These are phyloP conservation scores for Fusarium burgessii DNA, from an alignment of 2,329 filamentous ascomycete genomes.

Conservation along the genomic window DNA sequence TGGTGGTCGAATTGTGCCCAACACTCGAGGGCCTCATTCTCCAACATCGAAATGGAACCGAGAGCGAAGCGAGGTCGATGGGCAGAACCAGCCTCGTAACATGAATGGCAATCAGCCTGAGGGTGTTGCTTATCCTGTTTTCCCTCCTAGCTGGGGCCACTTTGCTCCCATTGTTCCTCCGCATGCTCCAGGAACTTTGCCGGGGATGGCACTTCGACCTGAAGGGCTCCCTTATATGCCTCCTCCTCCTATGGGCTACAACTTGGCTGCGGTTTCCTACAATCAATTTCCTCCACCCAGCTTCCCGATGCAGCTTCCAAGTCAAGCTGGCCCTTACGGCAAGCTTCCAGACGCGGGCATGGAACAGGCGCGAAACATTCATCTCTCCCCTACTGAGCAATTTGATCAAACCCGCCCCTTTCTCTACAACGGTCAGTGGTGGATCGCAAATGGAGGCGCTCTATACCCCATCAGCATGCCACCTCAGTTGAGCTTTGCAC, in stretches of 20 bases:
- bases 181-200: conserved; percentile 47
- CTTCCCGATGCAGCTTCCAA: conserved; percentile 31
- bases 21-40: conserved; percentile 66
- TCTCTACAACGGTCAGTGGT: conserved; percentile 59
- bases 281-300: conserved; percentile 37
- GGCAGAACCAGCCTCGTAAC: conserved; percentile 27
- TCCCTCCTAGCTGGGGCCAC: conserved; percentile 47
- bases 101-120: conserved; percentile 41
- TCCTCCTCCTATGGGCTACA: conserved; percentile 54
- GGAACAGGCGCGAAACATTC: conserved; percentile 50
- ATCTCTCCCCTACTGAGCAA: conserved; percentile 57
- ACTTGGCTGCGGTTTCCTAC: conserved; percentile 47
- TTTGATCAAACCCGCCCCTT: conserved; percentile 61
- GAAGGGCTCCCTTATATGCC: conserved; percentile 55
- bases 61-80: conserved; percentile 52
- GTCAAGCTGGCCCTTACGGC: conserved; percentile 38
- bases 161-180: conserved; percentile 51
- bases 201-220: conserved; percentile 48
- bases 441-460: conserved; percentile 50
- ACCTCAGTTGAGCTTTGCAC: conserved; percentile 43
- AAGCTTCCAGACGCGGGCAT: conserved; percentile 50
- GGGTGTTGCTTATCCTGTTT: conserved; percentile 40
- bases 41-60: conserved; percentile 64
- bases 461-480: conserved; percentile 42
- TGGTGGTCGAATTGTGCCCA: conserved; percentile 75